phyloP scores from a whole-genome alignment of 2,329 filamentous ascomycete genomes.

The Grosmannia serpens region DNA sequence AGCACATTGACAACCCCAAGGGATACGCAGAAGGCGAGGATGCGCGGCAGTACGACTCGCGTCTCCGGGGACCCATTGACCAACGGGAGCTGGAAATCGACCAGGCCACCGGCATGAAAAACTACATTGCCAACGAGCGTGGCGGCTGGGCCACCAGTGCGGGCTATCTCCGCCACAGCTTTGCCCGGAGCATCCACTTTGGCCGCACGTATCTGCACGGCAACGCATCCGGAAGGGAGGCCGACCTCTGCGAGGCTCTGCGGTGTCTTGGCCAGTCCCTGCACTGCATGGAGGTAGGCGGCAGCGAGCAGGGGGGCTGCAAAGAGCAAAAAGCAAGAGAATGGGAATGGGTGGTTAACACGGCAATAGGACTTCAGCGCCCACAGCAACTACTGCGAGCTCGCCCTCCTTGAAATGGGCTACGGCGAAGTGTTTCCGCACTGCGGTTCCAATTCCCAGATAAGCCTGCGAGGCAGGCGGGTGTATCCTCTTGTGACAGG shows the following conservation, averaged over 20 bases:
- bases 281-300: constrained; percentile 52
- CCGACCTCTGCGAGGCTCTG: constrained; percentile 69
- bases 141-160: constrained; percentile 83
- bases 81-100: constrained; percentile 64
- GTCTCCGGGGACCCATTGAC: constrained; percentile 70
- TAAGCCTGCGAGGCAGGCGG: constrained; percentile 53
- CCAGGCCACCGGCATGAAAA: constrained; percentile 84
- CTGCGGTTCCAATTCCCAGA: constrained; percentile 54
- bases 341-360: too few relatives aligned
- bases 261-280: constrained; percentile 65
- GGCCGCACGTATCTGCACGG: constrained; percentile 63
- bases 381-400: constrained; percentile 75
- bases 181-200: constrained; percentile 64
- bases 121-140: constrained; percentile 89
- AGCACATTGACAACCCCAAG: constrained; percentile 66
- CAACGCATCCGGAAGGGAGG: constrained; percentile 51
- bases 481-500: constrained; percentile 64
- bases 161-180: constrained; percentile 69
- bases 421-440: constrained; percentile 61
- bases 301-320: too few relatives aligned
- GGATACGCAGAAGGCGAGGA: constrained; percentile 81
- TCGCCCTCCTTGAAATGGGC: constrained; percentile 63
- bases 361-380: constrained; percentile 52
- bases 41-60: constrained; percentile 68
- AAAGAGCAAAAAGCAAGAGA: too few relatives aligned